A percentile compares a stretch with the other conserved stretches of the same genome.
Evolutionary conservation across 805 yeast species (phyloP).

Genomic region (Lipomyces spencermartinsiae): DNA sequence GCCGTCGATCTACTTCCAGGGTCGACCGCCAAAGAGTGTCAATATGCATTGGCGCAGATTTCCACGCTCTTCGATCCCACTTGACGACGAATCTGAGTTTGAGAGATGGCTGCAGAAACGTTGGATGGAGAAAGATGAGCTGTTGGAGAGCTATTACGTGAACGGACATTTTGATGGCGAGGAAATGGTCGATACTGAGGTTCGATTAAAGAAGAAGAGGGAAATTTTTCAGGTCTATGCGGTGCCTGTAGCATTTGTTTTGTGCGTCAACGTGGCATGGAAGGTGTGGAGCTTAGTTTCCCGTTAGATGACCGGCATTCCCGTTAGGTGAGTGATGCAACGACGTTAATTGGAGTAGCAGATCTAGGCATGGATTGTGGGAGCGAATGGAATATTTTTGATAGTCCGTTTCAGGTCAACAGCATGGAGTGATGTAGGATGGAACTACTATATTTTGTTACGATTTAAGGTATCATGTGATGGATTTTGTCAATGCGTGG

Average conservation of each 20-base stretch:
- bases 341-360: not conserved
- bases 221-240: constrained; percentile 34
- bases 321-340: not conserved
- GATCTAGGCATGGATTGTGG: not conserved
- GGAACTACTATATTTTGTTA: too few species aligned
- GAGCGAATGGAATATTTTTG: not conserved
- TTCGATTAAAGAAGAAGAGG: constrained; percentile 13
- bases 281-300: constrained; percentile 62
- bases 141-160: constrained; percentile 55
- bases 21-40: constrained; percentile 72
- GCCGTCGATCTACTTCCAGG: constrained; percentile 65
- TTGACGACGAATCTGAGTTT: constrained; percentile 59
- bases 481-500: too few species aligned
- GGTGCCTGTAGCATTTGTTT: constrained; percentile 24
- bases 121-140: constrained; percentile 80
- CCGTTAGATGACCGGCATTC: not conserved
- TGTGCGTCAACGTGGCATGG: constrained; percentile 35
- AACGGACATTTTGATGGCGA: constrained; percentile 39
- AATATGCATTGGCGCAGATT: constrained; percentile 69
- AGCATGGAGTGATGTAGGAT: too few species aligned
- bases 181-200: constrained; percentile 30
- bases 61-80: constrained; percentile 68
- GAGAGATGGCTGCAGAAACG: constrained; percentile 73
- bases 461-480: too few species aligned
- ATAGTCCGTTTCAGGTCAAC: too few species aligned